Evolutionary conservation across 805 yeast genomes (phyloP), one percentile per base, ranked within the genome.

Genomic region (Metschnikowia rubicola): DNA sequence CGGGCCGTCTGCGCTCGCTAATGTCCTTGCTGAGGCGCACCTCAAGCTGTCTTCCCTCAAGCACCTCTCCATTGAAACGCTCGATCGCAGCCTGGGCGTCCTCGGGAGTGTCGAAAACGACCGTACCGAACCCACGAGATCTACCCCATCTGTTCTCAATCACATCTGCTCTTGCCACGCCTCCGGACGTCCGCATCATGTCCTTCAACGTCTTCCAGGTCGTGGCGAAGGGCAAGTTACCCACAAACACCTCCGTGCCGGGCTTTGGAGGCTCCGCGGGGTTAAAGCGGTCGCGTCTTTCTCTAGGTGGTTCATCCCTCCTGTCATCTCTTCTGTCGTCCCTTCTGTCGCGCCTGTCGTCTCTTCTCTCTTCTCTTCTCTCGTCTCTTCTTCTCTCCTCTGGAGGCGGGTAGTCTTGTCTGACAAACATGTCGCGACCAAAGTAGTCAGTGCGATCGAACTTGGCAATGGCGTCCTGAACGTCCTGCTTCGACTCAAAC

Each of bases 321-420:
- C 60, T 43, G 34, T 53, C 51, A 36, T 56, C 36, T 30, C 45
- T 35, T 32, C 36, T 45, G 51, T 15, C 46, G 17, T 39, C 33
- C 15, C 35, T 39, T 42, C 52, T 52, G 42, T 39, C 42, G 11
- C 43, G 58, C 47, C 60, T 57, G 17, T 59, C 42, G 38, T 53
- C 52, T 31, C 40, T 37, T 48, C 26, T 53, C 51, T 44, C 47
- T n/a, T 41, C 36, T 39, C 54, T 51, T 39, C 64, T 48, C 51
- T 62, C 47, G 40, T 55, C 57, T 36, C 56, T 42, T 46, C 70
- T 57, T 52, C 65, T 66, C 40, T 66, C 66, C 28, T 59, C 62
- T 47, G 92, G 94, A 28, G 94, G 94, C 32, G 94, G 94, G 63
- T 88, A 84, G 67, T 90, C 96, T 63, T 85, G 95, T 70, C 97